phyloP scores from a whole-genome alignment of 2,329 filamentous ascomycete species.

The Stagonosporopsis rhizophila region DNA sequence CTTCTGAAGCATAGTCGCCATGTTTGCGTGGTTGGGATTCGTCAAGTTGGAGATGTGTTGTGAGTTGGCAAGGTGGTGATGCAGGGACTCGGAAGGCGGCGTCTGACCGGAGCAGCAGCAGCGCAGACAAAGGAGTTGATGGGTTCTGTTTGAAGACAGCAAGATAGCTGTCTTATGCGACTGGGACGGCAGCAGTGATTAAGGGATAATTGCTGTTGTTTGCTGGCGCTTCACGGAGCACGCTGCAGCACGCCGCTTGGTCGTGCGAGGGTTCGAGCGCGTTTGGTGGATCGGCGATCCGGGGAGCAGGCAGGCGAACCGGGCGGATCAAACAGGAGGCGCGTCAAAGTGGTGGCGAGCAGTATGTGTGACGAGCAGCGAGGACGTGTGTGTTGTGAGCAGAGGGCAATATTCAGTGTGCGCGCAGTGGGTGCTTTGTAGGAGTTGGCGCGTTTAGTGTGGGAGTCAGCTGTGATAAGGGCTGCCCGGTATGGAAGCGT shows the following conservation, averaged over 20 bases:
- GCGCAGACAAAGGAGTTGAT: slow-evolving; percentile 15
- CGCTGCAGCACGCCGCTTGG: slow-evolving; percentile 37
- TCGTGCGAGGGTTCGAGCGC: slow-evolving; percentile 18
- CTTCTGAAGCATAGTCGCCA: slow-evolving; percentile 47
- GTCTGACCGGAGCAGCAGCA: slow-evolving; percentile 29
- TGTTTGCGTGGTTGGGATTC: slow-evolving; percentile 26
- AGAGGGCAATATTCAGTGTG: slow-evolving; percentile 19
- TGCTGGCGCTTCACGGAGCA: slow-evolving; percentile 29
- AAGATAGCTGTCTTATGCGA: slow-evolving; percentile 28
- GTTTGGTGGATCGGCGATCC: slow-evolving; percentile 37
- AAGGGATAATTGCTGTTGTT: slow-evolving; percentile 26
- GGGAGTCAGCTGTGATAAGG: slow-evolving; percentile 21
- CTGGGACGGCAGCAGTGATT: slow-evolving; percentile 20
- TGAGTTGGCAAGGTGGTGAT: slow-evolving; percentile 34
- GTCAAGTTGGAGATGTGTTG: background rate
- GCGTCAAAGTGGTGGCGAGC: slow-evolving; percentile 14
- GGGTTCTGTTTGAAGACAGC: slow-evolving; percentile 25
- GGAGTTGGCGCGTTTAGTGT: slow-evolving; percentile 10
- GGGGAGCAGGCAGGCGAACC: slow-evolving; percentile 17
- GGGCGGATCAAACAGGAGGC: slow-evolving; percentile 13
- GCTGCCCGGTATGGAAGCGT: slow-evolving; percentile 9
- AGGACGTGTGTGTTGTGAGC: slow-evolving; percentile 2
- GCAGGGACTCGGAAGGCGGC: slow-evolving; percentile 40
- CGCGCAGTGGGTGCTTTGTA: slow-evolving; percentile 19
- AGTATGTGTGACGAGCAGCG: slow-evolving; percentile 5